Evolutionary conservation across 768 basidiomycete species (phyloP).

Genomic region (Chlorophyllum brunneum): DNA sequence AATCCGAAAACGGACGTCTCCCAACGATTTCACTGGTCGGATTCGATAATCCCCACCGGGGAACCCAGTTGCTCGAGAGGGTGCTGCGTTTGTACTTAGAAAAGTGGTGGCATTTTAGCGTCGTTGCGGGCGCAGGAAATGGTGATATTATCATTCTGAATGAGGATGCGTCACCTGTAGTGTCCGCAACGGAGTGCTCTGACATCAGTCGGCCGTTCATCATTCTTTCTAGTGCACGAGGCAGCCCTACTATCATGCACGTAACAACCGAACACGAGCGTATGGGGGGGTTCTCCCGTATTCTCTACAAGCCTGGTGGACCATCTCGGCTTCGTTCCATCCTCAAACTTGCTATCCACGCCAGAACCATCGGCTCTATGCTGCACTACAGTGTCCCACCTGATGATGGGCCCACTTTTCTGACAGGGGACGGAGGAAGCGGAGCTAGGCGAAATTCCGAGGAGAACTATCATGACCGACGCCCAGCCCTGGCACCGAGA

Average conservation of each 20-base stretch:
- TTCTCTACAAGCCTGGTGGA: conserved; percentile 86
- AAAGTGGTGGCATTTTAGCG: conserved; percentile 73
- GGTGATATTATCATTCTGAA: conserved; percentile 81
- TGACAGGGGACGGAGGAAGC: conserved; percentile 5
- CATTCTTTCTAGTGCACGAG: conserved; percentile 68
- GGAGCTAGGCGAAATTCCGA: conserved; percentile 39
- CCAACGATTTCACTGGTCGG: conserved; percentile 67
- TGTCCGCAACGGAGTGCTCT: conserved; percentile 50
- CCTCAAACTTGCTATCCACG: conserved; percentile 60
- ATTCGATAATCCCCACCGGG: conserved; percentile 62
- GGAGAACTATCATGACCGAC: conserved; percentile 27
- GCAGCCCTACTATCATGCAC: conserved; percentile 57
- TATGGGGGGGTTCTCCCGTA: conserved; percentile 84
- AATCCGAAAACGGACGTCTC: conserved; percentile 35
- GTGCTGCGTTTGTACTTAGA: conserved; percentile 64
- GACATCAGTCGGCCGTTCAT: conserved; percentile 67
- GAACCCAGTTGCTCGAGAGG: conserved; percentile 61
- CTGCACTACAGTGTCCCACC: background rate
- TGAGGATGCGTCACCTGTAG: conserved; percentile 62
- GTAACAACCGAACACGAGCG: conserved; percentile 69
- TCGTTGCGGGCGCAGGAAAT: conserved; percentile 32
- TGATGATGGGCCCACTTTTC: background rate
- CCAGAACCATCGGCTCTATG: conserved; percentile 40
- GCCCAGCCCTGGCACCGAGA: conserved; percentile 55
- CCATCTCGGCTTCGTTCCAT: conserved; percentile 68